Conservation (phyloP, 1,284 basidiomycete species). For the Golubevia pallescens region DNA sequence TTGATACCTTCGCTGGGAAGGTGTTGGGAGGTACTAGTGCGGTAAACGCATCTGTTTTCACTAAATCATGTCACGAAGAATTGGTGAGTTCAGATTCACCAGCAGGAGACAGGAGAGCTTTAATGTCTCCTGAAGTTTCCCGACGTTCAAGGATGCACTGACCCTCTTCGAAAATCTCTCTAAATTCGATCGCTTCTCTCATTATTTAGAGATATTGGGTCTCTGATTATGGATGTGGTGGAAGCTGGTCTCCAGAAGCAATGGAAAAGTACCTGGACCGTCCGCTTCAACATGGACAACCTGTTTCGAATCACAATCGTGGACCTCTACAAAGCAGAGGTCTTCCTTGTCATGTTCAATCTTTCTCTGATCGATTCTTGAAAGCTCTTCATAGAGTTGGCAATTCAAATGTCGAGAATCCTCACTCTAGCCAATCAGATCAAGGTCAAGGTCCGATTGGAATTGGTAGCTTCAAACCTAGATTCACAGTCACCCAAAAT, state of each 20-base stretch:
- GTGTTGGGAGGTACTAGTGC: background rate
- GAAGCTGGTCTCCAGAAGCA: background rate
- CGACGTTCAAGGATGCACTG: constrained; percentile 12
- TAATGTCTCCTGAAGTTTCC: too few species aligned
- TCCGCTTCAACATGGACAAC: background rate
- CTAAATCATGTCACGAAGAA: constrained; percentile 5
- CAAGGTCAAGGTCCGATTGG: constrained; percentile 10
- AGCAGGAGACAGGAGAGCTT: too few species aligned
- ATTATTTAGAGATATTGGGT: constrained; percentile 1
- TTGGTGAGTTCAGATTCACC: constrained; percentile 11
- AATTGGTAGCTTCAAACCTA: constrained; percentile 6
- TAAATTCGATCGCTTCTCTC: constrained; percentile 6
- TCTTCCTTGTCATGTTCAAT: background rate
- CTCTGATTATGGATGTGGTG: constrained; percentile 1
- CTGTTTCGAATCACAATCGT: background rate
- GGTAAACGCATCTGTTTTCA: background rate
- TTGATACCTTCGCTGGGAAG: constrained; percentile 6
- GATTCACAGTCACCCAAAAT: constrained; percentile 3
- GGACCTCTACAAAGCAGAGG: constrained; percentile 2
- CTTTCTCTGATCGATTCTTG: constrained; percentile 4
- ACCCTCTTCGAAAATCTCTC: constrained; percentile 6
- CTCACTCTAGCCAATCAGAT: constrained; percentile 5
- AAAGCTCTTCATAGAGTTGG: constrained; percentile 5
- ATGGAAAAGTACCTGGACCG: background rate
- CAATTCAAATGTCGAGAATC: constrained; percentile 5